Evolutionary conservation across 768 basidiomycete species (phyloP), one percentile per base, ranked within the genome.

Genomic region (Lactarius trivialis): DNA sequence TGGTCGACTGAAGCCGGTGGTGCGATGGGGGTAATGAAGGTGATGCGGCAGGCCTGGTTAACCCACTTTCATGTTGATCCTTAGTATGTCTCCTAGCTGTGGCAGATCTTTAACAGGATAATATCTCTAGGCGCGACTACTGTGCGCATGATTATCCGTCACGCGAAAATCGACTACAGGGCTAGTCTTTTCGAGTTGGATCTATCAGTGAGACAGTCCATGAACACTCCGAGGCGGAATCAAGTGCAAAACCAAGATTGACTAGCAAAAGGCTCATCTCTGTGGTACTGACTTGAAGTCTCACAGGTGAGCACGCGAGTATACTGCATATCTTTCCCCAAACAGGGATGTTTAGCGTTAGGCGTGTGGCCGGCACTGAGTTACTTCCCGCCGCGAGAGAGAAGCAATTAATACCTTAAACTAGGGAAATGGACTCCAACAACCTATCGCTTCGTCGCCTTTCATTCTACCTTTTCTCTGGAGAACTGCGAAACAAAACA

Each of bases 401-500:
- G 11, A 21, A 21, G 4, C 9, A 21, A 45, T 12, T 5, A 11
- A 14, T 45, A 43, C 43, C 21, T 24, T 24, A 39, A 1, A 19
- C 39, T 39, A 39, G 6, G 6, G 6, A 30, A 2, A 30, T 30
- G 6, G 43, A 21, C 11, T 45, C 43, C 28, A 8, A 28, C 21
- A 7, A 57, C 28, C 17, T 8, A 12, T 57, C 32, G 4, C 7
- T 34, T 30, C 1, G 30, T 51, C 24, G 6, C 19, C 24, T 19
- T n/a, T 63, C 43, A 60, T 17, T 60, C 48, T 2, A 55, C 54
- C 37, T 37, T 63, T 41, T 63, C 62, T 19, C 48, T 37, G 21
- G 62, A 60, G 39, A 63, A 63, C 62, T 63, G 11, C n/a, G 53
- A n/a, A n/a, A n/a, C n/a, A n/a, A n/a, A n/a, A 21, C 4, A 36